Evolutionary conservation across 805 yeast genomes (phyloP).

Genomic region (Metschnikowia corniflorae): DNA sequence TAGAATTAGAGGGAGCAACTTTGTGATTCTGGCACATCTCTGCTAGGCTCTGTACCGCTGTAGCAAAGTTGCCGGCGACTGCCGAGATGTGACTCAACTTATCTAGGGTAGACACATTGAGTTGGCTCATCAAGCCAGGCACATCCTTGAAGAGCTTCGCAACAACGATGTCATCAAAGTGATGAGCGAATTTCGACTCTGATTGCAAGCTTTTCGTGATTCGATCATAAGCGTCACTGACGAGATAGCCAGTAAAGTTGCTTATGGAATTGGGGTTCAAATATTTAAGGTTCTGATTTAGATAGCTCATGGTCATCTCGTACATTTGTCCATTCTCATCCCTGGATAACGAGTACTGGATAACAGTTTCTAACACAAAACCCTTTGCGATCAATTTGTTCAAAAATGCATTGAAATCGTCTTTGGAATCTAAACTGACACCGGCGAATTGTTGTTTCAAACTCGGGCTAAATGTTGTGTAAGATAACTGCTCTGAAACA

Average conservation of each 20-base stretch:
- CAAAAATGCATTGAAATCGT: constrained; percentile 6
- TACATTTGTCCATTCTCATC: constrained; percentile 15
- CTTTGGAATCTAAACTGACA: constrained; percentile 2
- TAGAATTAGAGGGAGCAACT: constrained; percentile 23
- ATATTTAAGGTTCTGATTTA: constrained; percentile 11
- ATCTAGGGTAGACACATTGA: constrained; percentile 22
- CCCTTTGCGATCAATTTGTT: constrained; percentile 1
- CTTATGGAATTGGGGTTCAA: constrained; percentile 13
- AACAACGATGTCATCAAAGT: constrained; percentile 8
- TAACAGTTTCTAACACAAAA: constrained; percentile 8
- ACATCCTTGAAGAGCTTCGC: constrained; percentile 10
- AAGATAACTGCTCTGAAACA: not conserved
- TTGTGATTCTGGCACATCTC: constrained; percentile 13
- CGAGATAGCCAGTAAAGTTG: constrained; percentile 13
- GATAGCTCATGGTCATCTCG: constrained; percentile 10
- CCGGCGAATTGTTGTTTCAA: constrained; percentile 2
- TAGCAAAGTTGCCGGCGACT: constrained; percentile 15
- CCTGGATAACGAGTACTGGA: constrained; percentile 15
- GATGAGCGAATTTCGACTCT: constrained; percentile 14
- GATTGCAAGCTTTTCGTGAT: too few species aligned
- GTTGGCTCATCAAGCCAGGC: constrained; percentile 14
- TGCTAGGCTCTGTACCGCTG: constrained; percentile 12
- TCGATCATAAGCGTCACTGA: too few species aligned
- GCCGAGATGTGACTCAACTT: constrained; percentile 22
- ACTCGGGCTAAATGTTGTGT: constrained; percentile 1